Conservation (phyloP, 2,329 filamentous ascomycete species). For the Fusarium keratoplasticum region DNA sequence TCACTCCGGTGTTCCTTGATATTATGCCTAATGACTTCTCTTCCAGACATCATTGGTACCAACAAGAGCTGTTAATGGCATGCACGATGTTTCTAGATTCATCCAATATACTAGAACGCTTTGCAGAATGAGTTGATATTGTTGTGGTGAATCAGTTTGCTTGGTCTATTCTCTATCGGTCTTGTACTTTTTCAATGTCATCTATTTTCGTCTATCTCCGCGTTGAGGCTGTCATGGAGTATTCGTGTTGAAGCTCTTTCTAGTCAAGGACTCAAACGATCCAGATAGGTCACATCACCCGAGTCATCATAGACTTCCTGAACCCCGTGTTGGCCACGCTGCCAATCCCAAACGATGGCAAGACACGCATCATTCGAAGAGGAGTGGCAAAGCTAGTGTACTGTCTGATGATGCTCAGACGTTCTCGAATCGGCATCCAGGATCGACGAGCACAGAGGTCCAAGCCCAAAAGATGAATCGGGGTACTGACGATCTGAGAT, state of each 20-base stretch:
- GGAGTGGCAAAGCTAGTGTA: constrained; percentile 36
- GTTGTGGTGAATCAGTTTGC: background rate
- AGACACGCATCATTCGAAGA: constrained; percentile 36
- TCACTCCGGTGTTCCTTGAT: no score
- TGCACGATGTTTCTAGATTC: no score
- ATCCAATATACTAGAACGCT: background rate
- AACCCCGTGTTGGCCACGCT: constrained; percentile 41
- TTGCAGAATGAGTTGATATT: no score
- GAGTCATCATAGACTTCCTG: constrained; percentile 35
- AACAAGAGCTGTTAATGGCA: background rate
- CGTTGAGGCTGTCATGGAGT: constrained; percentile 34
- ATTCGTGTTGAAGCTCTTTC: constrained; percentile 26
- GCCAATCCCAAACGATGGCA: constrained; percentile 40
- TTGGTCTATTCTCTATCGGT: background rate
- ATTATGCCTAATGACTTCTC: no score
- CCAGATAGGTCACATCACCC: constrained; percentile 12
- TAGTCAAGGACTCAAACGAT: background rate
- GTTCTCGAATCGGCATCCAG: constrained; percentile 30
- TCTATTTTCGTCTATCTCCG: background rate
- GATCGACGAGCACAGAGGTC: constrained; percentile 34
- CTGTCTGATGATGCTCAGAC: constrained; percentile 23
- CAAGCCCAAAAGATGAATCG: constrained; percentile 40
- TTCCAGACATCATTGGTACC: no score
- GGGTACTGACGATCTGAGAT: constrained; percentile 39
- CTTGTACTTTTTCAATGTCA: background rate